Evolutionary conservation across 768 basidiomycete genomes (phyloP).

Genomic region (Hydnomerulius pinastri): DNA sequence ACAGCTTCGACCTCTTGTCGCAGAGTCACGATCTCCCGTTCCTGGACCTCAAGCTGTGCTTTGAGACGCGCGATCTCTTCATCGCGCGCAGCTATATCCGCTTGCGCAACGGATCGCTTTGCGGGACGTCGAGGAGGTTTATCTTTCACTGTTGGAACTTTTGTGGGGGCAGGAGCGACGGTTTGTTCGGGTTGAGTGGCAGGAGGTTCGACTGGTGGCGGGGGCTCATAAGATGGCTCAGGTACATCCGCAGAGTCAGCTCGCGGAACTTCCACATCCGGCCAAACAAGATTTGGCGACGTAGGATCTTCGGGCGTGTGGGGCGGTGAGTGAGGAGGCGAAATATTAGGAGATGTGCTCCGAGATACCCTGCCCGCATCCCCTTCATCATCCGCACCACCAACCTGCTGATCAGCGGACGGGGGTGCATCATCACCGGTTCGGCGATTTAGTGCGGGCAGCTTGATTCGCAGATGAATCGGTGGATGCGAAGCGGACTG

Average conservation of each 20-base stretch:
- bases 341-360: too few species aligned
- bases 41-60: conserved; percentile 1
- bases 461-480: background rate
- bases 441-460: background rate
- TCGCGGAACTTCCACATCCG: background rate
- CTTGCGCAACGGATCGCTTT: background rate
- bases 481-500: background rate
- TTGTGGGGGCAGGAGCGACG: background rate
- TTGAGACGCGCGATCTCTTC: background rate
- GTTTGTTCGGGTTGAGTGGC: background rate
- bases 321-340: background rate
- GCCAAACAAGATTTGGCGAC: background rate
- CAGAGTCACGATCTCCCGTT: conserved; percentile 4
- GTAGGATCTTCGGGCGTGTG: background rate
- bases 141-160: background rate
- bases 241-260: background rate
- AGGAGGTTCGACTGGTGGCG: background rate
- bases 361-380: too few species aligned
- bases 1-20: conserved; percentile 1
- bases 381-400: background rate
- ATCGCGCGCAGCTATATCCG: background rate
- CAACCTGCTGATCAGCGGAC: background rate
- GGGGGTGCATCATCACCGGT: background rate
- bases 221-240: background rate
- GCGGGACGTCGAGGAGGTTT: background rate